Base-by-base conservation (phyloP, 768 basidiomycete genomes). In the Tylopilus plumbeoviolaceoides region DNA sequence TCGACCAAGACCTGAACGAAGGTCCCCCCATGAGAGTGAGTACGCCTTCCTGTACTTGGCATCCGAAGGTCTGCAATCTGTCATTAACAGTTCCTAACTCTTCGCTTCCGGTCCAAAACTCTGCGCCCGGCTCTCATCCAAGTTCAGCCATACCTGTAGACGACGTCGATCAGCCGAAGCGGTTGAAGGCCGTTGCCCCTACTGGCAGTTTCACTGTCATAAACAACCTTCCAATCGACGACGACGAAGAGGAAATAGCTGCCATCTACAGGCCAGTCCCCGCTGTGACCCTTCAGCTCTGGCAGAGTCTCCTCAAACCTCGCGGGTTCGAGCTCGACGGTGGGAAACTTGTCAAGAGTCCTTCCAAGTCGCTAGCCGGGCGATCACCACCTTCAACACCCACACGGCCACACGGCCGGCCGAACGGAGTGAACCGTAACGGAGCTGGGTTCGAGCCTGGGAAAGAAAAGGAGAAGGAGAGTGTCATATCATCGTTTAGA, bases 241-340 rank as follows among this genome's bases (percentile, higher is more conserved):
- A 33, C 0, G 72, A 73, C 1, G 73, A 78, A 14, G 81, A 85
- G 44, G 85, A 84, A 46, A 84, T 84, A 60, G 72, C 78, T 0
- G 81, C 79, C 0, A 67, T 77, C 17, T 72, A 81, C 11, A 80
- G 75, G 48, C 82, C 83, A n/a, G 71, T 82, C 1, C 84, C 84
- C 1, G 75, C 75, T 0, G 75, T 83, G 3, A 85, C 84, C 1
- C 73, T 86, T 39, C 81, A 83, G 53, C 75, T 90, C 8, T 91
- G 89, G 89, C 75, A 79, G 46, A 78, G 78, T 55, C 80, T 91
- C 23, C 77, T 91, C 27, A 77, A 79, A 51, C 72, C 78, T 25
- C 79, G 88, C 9, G 89, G 88, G 10, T 88, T 84, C 66, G 78
- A 82, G 56, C 68, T 88, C 50, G 69, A 77, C 18, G 75, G 50